phyloP scores from a whole-genome alignment of 164 flowering plant species.

The Vitis rupestris region DNA sequence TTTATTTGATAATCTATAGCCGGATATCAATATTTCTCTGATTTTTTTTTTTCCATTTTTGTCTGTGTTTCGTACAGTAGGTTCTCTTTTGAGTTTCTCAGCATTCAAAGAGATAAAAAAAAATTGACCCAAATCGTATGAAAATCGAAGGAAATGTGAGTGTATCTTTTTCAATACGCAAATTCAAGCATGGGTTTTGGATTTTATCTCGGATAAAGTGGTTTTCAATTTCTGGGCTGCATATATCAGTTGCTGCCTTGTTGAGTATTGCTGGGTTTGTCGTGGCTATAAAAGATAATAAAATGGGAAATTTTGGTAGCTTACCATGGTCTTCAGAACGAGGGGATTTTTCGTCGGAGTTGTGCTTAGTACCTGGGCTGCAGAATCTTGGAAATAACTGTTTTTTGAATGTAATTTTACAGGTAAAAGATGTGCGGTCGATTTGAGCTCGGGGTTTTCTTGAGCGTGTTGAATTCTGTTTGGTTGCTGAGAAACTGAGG shows the following conservation, averaged over 20 bases:
- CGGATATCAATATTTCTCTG: background rate
- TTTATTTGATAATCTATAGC: too few relatives aligned
- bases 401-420: constrained; percentile 82
- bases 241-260: constrained; percentile 42
- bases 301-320: constrained; percentile 21
- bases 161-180: constrained; percentile 19
- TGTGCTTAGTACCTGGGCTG: constrained; percentile 62
- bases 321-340: constrained; percentile 24
- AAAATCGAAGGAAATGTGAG: constrained; percentile 24
- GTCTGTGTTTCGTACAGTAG: background rate
- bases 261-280: constrained; percentile 53
- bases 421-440: constrained; percentile 39
- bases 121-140: constrained; percentile 12
- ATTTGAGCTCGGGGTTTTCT: background rate
- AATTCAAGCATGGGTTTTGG: constrained; percentile 28
- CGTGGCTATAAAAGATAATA: constrained; percentile 34
- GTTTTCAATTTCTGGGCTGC: constrained; percentile 40
- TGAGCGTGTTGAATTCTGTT: background rate
- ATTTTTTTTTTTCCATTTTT: background rate
- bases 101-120: too few relatives aligned
- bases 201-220: constrained; percentile 26
- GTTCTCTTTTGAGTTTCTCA: too few relatives aligned
- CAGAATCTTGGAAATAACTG: constrained; percentile 91
- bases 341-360: constrained; percentile 20
- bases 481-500: background rate